Conservation (phyloP, 805 yeast species). For the Yarrowia hollandica region DNA sequence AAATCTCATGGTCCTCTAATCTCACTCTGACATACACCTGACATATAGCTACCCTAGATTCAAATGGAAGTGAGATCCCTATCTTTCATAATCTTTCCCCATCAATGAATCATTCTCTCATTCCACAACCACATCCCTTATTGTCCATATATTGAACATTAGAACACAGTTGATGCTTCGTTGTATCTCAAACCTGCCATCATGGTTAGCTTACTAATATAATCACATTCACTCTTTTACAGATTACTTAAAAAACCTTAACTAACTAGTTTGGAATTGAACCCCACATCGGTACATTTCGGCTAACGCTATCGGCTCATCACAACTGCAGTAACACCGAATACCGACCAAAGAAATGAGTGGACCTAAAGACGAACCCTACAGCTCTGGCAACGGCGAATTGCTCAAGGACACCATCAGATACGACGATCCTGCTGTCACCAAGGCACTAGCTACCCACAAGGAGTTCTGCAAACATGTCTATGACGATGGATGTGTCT, state of each 20-base stretch:
- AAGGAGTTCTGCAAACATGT: slow-evolving; percentile 26
- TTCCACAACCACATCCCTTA: too few species aligned
- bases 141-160: too few species aligned
- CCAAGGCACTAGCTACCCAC: slow-evolving; percentile 23
- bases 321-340: slow-evolving; percentile 8
- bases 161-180: too few species aligned
- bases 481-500: slow-evolving; percentile 34
- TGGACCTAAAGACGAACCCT: slow-evolving; percentile 1
- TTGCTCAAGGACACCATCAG: slow-evolving; percentile 18
- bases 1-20: too few species aligned
- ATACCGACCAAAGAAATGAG: not conserved
- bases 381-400: slow-evolving; percentile 11
- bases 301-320: slow-evolving; percentile 27
- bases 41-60: too few species aligned
- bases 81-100: too few species aligned
- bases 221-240: not conserved
- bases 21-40: too few species aligned
- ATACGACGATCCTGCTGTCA: slow-evolving; percentile 22
- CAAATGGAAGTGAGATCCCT: too few species aligned
- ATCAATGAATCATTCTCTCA: too few species aligned
- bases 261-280: not conserved
- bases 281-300: slow-evolving; percentile 4
- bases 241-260: slow-evolving; percentile 5
- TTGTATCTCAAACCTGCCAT: not conserved
- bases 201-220: not conserved